These are phyloP conservation scores for Hippophae gyantsensis DNA, from an alignment of 306 rosid genomes.

Conservation along the genomic window DNA sequence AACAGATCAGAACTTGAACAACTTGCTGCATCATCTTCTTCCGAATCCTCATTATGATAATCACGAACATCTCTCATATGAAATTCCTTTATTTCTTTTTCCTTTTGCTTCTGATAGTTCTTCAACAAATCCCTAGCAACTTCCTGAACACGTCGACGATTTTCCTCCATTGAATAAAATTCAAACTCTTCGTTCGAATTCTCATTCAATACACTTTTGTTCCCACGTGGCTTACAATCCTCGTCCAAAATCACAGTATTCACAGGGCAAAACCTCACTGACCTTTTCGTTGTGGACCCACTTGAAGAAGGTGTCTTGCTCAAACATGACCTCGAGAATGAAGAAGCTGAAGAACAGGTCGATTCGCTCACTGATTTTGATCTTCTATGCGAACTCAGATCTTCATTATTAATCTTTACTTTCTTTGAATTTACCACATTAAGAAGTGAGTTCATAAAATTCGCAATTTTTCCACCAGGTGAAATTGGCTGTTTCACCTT, in stretches of 20 bases:
- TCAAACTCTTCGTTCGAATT: slow-evolving; percentile 7
- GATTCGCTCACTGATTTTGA: slow-evolving; percentile 29
- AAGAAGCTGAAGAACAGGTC: slow-evolving; percentile 77
- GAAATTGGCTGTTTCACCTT: slow-evolving; percentile 82
- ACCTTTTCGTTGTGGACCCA: slow-evolving; percentile 35
- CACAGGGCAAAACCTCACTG: slow-evolving; percentile 79
- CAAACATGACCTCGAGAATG: slow-evolving; percentile 87
- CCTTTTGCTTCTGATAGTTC: slow-evolving; percentile 41
- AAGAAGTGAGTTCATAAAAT: slow-evolving; percentile 82
- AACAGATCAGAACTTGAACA: slow-evolving; percentile 90
- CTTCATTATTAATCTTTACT: slow-evolving; percentile 26
- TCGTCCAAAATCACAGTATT: slow-evolving; percentile 66
- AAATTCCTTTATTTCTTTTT: slow-evolving; percentile 17
- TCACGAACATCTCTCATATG: slow-evolving; percentile 25
- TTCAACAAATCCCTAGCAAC: slow-evolving; percentile 51
- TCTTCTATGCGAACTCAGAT: slow-evolving; percentile 14
- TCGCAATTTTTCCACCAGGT: slow-evolving; percentile 72
- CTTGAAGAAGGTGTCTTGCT: slow-evolving; percentile 72
- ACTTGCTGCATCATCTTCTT: slow-evolving; percentile 59
- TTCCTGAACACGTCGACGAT: slow-evolving; percentile 46
- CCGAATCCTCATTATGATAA: slow-evolving; percentile 26
- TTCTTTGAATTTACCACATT: slow-evolving; percentile 51
- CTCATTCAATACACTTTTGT: slow-evolving; percentile 37
- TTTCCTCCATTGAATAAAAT: slow-evolving; percentile 41
- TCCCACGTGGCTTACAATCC: slow-evolving; percentile 78